Evolutionary conservation across 306 rosid species (phyloP), one percentile per base, ranked within the genome.

Genomic region (Cucurbita moschata): DNA sequence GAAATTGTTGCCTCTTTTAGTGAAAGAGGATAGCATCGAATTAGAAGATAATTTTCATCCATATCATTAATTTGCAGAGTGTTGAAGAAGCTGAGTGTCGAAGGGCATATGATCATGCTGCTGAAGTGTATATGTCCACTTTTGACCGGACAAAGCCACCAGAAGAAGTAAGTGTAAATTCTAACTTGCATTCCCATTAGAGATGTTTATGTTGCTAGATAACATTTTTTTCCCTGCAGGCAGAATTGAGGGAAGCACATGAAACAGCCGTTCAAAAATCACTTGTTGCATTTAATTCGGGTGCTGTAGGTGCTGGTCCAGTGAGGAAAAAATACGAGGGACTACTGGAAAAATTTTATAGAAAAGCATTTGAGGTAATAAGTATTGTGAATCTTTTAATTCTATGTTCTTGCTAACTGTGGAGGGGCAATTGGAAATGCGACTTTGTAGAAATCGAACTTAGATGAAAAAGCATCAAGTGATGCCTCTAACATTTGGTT

Each of bases 61-160:
- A 38, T 76, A 40, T 54, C 75, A 69, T 53, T 80, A 21, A 67
- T 78, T 74, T 72, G 77, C 88, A 94, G 99, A 91, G 89, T 82
- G 99, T 91, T 75, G 99, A 91, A 85, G 99, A 91, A 83, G 82
- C 92, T 1, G 97, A 89, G 87, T 94, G 99, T 75, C 90, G 78
- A n/a, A 82, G 79, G 76, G 97, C 99, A 46, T 88, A 83, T 83
- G 97, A 91, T 79, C 80, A 79, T 72, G 96, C 97, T 72, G 55
- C 88, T 68, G 92, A 88, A 62, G 82, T 84, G 66, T 91, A 94
- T 71, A 88, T 81, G 91, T 81, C 92, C 53, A 60, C 90, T 50
- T 91, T 89, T 84, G 95, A 89, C 65, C 88, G 84, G 69, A 84
- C 99, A 38, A 85, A 83, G 63, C 86, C 86, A 73, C 92, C 97